A percentile compares a stretch with the other conserved stretches of the same genome.
These are phyloP conservation scores for Trichoderma lentiforme DNA, from an alignment of 2,329 filamentous ascomycete species.

Conservation along the genomic window DNA sequence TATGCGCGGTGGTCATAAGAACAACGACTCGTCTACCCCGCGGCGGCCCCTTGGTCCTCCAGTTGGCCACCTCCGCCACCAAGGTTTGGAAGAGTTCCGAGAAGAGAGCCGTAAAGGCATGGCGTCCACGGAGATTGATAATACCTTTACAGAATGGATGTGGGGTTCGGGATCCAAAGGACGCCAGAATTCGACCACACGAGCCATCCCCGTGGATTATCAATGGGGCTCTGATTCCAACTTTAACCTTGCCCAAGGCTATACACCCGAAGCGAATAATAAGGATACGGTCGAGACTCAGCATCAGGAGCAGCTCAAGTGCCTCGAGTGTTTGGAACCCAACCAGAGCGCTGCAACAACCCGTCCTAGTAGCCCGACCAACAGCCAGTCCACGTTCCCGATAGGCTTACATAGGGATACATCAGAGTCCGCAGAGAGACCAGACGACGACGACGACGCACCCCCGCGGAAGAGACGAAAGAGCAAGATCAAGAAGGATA, in stretches of 20 bases:
- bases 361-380: conserved; percentile 53
- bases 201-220: conserved; percentile 43
- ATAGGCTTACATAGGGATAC: conserved; percentile 11
- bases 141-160: conserved; percentile 43
- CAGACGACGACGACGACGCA: conserved; percentile 36
- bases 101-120: conserved; percentile 38
- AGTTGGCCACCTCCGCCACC: conserved; percentile 42
- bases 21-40: conserved; percentile 24
- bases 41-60: conserved; percentile 33
- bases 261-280: conserved; percentile 51
- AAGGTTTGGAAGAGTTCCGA: conserved; percentile 42
- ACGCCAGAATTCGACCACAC: conserved; percentile 28
- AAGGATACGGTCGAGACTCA: conserved; percentile 58
- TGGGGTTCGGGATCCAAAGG: conserved; percentile 35
- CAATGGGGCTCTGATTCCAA: conserved; percentile 68
- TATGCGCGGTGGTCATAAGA: conserved; percentile 26
- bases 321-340: conserved; percentile 55
- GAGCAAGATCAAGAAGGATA: conserved; percentile 47
- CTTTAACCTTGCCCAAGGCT: conserved; percentile 58
- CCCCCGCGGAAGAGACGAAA: conserved; percentile 53
- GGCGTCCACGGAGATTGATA: conserved; percentile 31
- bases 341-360: conserved; percentile 59
- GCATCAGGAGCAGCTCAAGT: conserved; percentile 52
- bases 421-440: conserved; percentile 30
- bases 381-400: conserved; percentile 18